Conservation (phyloP, 108 stramenopile genomes). For the Cyclotella cryptica region DNA sequence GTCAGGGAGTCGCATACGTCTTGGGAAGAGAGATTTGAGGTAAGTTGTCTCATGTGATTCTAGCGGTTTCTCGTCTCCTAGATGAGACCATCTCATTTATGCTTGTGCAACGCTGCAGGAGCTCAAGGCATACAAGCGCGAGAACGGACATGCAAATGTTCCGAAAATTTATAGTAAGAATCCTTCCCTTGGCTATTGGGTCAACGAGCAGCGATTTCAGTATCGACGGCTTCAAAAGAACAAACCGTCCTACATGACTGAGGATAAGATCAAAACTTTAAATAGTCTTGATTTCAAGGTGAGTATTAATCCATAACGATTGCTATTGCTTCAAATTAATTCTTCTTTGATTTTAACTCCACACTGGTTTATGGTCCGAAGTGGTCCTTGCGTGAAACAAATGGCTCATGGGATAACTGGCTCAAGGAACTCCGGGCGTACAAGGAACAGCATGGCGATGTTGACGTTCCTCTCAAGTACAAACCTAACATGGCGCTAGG, state of each 20-base stretch:
- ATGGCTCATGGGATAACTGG: conserved; percentile 51
- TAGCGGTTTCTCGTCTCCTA: no score
- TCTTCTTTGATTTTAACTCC: no score
- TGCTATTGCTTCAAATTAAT: no score
- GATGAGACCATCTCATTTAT: neutral
- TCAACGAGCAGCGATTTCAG: conserved; percentile 49
- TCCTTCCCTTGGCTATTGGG: conserved; percentile 52
- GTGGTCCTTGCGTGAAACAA: conserved; percentile 44
- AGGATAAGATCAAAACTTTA: conserved; percentile 42
- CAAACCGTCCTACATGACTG: conserved; percentile 40
- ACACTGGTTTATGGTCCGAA: no score
- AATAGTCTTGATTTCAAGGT: conserved; percentile 48
- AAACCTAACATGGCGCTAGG: conserved; percentile 30
- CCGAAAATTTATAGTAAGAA: conserved; percentile 43
- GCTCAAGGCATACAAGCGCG: conserved; percentile 27
- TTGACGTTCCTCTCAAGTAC: conserved; percentile 50
- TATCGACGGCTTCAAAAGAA: conserved; percentile 40
- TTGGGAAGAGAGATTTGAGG: conserved; percentile 45
- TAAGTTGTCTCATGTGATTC: neutral
- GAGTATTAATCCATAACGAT: no score
- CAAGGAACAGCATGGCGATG: conserved; percentile 39
- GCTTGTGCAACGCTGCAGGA: neutral
- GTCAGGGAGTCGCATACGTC: conserved; percentile 32
- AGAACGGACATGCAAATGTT: conserved; percentile 51
- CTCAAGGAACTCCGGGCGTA: conserved; percentile 43